Conservation (phyloP, 768 basidiomycete species). For the Nidula microcarpa region DNA sequence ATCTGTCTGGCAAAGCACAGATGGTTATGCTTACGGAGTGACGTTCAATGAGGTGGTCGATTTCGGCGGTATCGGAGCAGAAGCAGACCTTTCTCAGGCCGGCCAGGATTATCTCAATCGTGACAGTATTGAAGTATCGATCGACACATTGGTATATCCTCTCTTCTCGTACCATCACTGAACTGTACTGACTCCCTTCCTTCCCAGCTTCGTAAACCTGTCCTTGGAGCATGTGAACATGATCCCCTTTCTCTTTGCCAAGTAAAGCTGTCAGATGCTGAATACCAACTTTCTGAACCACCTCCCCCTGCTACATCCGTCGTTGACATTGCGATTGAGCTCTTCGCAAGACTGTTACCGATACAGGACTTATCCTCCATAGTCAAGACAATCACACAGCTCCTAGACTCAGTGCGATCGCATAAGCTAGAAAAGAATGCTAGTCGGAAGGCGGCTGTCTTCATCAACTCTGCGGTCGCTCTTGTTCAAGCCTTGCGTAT, state of each 20-base stretch:
- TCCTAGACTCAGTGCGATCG: conserved; percentile 67
- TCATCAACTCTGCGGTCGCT: conserved; percentile 76
- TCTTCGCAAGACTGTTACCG: conserved; percentile 79
- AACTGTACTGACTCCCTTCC: conserved; percentile 3
- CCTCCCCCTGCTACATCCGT: conserved; percentile 79
- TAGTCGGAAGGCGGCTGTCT: conserved; percentile 81
- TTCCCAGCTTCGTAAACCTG: conserved; percentile 67
- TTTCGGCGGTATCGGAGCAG: conserved; percentile 31
- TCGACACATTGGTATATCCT: conserved; percentile 68
- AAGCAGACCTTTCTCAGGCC: conserved; percentile 24
- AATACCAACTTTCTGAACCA: conserved; percentile 51
- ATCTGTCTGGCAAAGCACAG: conserved; percentile 80
- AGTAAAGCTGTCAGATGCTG: conserved; percentile 36
- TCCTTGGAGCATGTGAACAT: conserved; percentile 83
- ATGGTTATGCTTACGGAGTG: conserved; percentile 92
- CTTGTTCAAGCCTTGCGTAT: conserved; percentile 66
- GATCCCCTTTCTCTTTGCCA: conserved; percentile 75
- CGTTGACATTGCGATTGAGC: conserved; percentile 84
- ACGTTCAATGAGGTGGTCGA: conserved; percentile 61
- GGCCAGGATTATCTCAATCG: conserved; percentile 59
- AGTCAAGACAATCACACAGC: conserved; percentile 48
- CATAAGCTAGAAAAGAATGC: conserved; percentile 83
- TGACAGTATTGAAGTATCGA: conserved; percentile 76
- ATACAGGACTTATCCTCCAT: conserved; percentile 66
- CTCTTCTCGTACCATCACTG: not conserved